A percentile compares a stretch with the other conserved stretches of the same genome.
Evolutionary conservation across 2,329 filamentous ascomycete species (phyloP).

Genomic region (Cryphonectria naterciae): DNA sequence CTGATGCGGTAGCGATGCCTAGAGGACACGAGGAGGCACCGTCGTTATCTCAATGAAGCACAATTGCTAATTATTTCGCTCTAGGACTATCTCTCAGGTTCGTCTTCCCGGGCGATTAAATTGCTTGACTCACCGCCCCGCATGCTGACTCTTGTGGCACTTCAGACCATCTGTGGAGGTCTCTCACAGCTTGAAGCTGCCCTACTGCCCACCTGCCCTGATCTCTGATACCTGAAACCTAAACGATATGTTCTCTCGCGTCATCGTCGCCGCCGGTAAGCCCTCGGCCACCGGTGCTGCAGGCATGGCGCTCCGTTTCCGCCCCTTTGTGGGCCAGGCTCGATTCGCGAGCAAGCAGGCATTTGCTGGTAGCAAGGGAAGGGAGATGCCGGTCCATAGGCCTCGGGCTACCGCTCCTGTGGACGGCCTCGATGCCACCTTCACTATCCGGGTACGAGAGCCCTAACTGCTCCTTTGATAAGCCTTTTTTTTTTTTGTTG

Average conservation of each 20-base stretch:
- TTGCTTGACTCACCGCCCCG: constrained; percentile 48
- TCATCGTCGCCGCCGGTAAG: constrained; percentile 57
- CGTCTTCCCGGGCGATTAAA: constrained; percentile 38
- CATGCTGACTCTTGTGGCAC: constrained; percentile 40
- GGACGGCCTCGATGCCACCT: constrained; percentile 79
- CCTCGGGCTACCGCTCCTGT: constrained; percentile 66
- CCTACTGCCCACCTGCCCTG: constrained; percentile 26
- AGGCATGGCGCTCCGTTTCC: constrained; percentile 39
- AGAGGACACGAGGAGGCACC: neutral
- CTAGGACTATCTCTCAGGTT: constrained; percentile 79
- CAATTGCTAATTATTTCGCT: constrained; percentile 47
- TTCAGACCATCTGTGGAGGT: constrained; percentile 58
- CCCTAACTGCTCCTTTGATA: neutral
- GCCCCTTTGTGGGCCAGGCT: constrained; percentile 41
- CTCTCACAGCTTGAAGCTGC: constrained; percentile 50
- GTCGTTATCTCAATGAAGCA: constrained; percentile 22
- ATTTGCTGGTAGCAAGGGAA: constrained; percentile 70
- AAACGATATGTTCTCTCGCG: constrained; percentile 62
- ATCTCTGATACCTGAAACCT: constrained; percentile 32
- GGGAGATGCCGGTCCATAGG: constrained; percentile 64
- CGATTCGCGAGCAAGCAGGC: constrained; percentile 49
- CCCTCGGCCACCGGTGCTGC: constrained; percentile 52
- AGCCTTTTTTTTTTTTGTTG: neutral
- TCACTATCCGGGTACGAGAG: constrained; percentile 79
- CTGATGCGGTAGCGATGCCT: neutral